Evolutionary conservation across 1,284 basidiomycete species (phyloP), one percentile per base, ranked within the genome.

Genomic region (Trametes versicolor): DNA sequence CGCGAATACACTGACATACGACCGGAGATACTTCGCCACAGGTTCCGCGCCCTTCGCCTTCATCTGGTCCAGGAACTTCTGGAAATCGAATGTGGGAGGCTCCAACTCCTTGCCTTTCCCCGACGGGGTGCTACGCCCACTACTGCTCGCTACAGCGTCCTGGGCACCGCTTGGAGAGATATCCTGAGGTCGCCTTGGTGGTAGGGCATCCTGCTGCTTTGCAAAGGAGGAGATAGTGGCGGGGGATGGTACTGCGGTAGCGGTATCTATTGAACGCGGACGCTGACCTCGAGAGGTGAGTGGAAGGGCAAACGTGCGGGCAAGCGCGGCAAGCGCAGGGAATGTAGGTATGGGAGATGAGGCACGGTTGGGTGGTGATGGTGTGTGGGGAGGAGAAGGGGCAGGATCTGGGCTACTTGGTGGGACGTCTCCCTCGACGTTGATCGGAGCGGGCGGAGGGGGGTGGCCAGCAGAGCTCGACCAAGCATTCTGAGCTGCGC

Each of bases 1-100:
- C 32, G 60, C 59, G 53, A 41, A 8, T 29, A 45, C 56, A 69
- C 66, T 67, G 58, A 85, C 87, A 71, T 78, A 96, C 96, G 95
- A 97, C 80, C 92, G 89, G 64, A 95, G 85, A 80, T 93, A 98
- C 79, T 92, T 95, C 50, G 93, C 95, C 23, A 97, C 92, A 4
- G 95, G 93, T 62, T 97, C 96, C 7, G 95, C 94, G 56, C 85
- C 82, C 76, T 89, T 91, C 61, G 84, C 80, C 79, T 96, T 92
- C 86, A 98, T 93, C 78, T 98, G 95, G 74, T 96, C 94, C 68
- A 98, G 79, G 76, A 98, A 98, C 60, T 82, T 86, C 75, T 94
- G 93, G 74, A 96, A 96, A 76, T 96, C 94, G 70, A 96, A 96
- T 27, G 81, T 80, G 0, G 81, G 80, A 36, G 79, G 77, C 41